Conservation (phyloP, 805 yeast genomes). For the Starmerella cellae region DNA sequence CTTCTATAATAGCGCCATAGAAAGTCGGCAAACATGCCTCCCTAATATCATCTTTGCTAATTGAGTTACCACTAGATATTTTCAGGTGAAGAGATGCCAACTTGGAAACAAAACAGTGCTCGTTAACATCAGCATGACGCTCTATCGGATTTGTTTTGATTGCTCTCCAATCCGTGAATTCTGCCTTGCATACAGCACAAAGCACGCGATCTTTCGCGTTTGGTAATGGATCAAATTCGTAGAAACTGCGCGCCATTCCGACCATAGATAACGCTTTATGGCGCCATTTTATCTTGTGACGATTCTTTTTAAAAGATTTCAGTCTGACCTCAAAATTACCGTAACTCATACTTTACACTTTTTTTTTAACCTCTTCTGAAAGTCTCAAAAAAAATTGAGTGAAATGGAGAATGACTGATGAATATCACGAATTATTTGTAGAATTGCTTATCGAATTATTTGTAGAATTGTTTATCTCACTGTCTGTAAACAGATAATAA, state of each 20-base stretch:
- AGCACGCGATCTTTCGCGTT: slow-evolving; percentile 1
- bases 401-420: no score
- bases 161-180: neutral
- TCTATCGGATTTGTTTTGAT: neutral
- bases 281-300: slow-evolving; percentile 1
- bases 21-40: neutral
- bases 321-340: neutral
- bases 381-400: no score
- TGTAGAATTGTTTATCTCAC: no score
- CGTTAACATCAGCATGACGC: slow-evolving; percentile 1
- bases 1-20: neutral
- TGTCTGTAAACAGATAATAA: no score
- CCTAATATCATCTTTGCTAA: neutral
- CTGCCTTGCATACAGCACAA: slow-evolving; percentile 1
- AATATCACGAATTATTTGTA: no score
- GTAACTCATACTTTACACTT: neutral
- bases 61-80: neutral
- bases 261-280: slow-evolving; percentile 5
- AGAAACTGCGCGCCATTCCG: slow-evolving; percentile 6
- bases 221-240: neutral
- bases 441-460: no score
- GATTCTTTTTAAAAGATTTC: slow-evolving; percentile 2
- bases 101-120: slow-evolving; percentile 2
- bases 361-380: no score
- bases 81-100: neutral